Percentiles rank a stretch among this genome's conserved stretches.
Conservation (phyloP, 495 filamentous ascomycete genomes). For the Platismatia glauca region DNA sequence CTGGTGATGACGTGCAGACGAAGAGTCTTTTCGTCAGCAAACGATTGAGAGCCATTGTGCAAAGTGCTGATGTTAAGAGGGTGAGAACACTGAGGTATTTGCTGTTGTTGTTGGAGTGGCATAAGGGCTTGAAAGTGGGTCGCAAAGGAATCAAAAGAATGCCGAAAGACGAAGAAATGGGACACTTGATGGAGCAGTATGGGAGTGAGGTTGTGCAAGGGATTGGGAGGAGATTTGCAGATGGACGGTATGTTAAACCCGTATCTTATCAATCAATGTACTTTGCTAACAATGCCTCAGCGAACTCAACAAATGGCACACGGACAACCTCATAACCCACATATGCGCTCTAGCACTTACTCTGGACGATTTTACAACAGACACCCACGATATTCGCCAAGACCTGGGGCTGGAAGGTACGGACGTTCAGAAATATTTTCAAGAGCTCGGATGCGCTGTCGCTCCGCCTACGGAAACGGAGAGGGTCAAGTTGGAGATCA, state of each 20-base stretch:
- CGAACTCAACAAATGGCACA: conserved; percentile 50
- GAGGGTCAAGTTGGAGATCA: conserved; percentile 36
- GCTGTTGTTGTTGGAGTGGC: conserved; percentile 56
- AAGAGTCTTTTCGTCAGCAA: conserved; percentile 57
- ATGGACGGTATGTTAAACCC: conserved; percentile 28
- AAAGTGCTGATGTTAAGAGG: conserved; percentile 47
- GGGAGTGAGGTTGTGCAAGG: conserved; percentile 58
- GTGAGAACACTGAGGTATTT: conserved; percentile 61
- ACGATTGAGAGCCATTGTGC: conserved; percentile 48
- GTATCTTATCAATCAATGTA: not conserved
- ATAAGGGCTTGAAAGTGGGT: conserved; percentile 19
- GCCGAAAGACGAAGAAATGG: conserved; percentile 40
- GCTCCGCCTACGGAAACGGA: conserved; percentile 38
- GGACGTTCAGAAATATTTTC: conserved; percentile 41
- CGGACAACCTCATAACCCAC: conserved; percentile 57
- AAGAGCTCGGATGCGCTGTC: conserved; percentile 65
- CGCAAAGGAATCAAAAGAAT: conserved; percentile 23
- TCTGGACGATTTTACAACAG: conserved; percentile 69
- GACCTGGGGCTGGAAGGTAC: conserved; percentile 69
- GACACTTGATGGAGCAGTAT: conserved; percentile 37
- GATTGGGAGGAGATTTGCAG: conserved; percentile 61
- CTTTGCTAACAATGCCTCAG: not conserved
- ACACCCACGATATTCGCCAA: conserved; percentile 63
- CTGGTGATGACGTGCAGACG: conserved; percentile 45
- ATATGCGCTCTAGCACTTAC: conserved; percentile 59